These are phyloP conservation scores for Suillus cothurnatus DNA, from an alignment of 768 basidiomycete species.

Conservation along the genomic window DNA sequence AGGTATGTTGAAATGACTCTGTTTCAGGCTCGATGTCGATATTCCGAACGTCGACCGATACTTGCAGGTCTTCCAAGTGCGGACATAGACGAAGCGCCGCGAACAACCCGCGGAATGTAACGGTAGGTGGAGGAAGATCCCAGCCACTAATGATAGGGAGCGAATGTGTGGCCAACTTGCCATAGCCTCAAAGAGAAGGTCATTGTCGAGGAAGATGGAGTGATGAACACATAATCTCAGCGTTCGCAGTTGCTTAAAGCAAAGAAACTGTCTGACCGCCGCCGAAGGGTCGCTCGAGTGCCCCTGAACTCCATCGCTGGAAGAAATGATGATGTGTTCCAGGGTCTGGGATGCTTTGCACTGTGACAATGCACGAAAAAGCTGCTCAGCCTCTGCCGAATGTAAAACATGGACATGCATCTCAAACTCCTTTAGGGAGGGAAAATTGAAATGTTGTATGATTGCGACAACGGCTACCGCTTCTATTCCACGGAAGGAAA, in stretches of 20 bases:
- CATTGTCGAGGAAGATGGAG: background rate
- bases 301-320: background rate
- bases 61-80: background rate
- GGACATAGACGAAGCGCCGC: background rate
- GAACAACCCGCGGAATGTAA: slow-evolving; percentile 1
- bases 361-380: background rate
- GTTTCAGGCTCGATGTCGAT: background rate
- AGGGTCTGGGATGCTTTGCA: slow-evolving; percentile 5
- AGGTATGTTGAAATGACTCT: background rate
- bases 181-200: slow-evolving; percentile 2
- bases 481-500: background rate
- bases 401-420: background rate
- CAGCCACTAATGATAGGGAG: background rate
- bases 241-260: background rate
- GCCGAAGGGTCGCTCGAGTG: background rate
- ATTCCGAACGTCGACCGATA: background rate
- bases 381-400: background rate
- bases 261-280: background rate
- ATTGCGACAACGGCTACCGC: background rate
- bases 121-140: background rate
- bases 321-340: background rate
- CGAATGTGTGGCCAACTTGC: background rate
- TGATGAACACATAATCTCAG: background rate
- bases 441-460: background rate
- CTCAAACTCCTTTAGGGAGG: background rate